Evolutionary conservation across 2,329 filamentous ascomycete species (phyloP), one percentile per base, ranked within the genome.

Genomic region (Paecilomyces sp.): DNA sequence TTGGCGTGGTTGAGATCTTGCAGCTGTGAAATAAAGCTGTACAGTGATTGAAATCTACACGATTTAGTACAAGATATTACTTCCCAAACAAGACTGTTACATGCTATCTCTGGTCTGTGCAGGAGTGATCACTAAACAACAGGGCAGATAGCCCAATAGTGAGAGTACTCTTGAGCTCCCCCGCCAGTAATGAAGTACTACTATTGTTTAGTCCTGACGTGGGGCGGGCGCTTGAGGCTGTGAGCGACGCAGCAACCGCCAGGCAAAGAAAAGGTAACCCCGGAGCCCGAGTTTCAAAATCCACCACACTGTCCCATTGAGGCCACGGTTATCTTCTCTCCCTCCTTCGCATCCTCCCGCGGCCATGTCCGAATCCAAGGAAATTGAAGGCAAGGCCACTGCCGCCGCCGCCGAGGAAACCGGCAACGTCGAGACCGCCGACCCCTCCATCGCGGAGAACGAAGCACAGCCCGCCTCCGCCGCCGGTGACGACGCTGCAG

Each of bases 371-470:
- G 71, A 74, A 57, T 64, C 68, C n/a, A 65, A 70, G 54, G 68
- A 73, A 50, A 59, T 56, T 50, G 73, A 75, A 64, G 71, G 70
- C 61, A 74, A 74, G 56, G 66, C 65, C 53, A 65, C 68, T 36
- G 57, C 57, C n/a, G 55, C 57, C n/a, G 56, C 59, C n/a, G n/a
- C 55, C 33, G 57, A 60, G 28, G 51, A 51, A 25, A 57, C n/a
- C 54, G 47, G 56, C 34, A 59, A 41, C 47, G 34, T 55, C 28
- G 34, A 57, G 18, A 28, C 41, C 33, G 33, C 56, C 15, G 11
- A 71, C 0, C 75, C 73, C n/a, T 74, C 78, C 28, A 70, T 74
- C 3, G 77, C 77, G 7, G 78, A 75, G 54, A 76, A 77, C 12
- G 64, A 65, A 5, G 71, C 72, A 62, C 79, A 81, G 15, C 28